These are phyloP conservation scores for Coleophoma cylindrospora DNA, from an alignment of 2,329 filamentous ascomycete species.

Conservation along the genomic window DNA sequence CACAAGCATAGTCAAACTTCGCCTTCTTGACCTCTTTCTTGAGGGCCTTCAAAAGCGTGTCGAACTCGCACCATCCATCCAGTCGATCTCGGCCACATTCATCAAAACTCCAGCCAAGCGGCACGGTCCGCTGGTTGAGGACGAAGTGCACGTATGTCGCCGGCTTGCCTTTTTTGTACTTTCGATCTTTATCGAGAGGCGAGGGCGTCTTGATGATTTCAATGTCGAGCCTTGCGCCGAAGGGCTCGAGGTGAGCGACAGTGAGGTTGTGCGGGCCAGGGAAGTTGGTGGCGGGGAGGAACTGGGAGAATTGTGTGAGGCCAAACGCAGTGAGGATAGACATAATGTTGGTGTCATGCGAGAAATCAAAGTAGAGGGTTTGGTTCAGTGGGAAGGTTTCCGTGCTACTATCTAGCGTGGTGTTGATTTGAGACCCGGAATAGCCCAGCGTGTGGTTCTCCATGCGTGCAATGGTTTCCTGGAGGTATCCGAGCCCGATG, in stretches of 20 bases:
- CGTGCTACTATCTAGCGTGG: slow-evolving; percentile 63
- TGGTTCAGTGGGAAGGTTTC: slow-evolving; percentile 71
- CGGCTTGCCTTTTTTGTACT: slow-evolving; percentile 46
- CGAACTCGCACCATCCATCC: slow-evolving; percentile 74
- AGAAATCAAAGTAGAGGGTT: slow-evolving; percentile 71
- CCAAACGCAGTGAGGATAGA: slow-evolving; percentile 69
- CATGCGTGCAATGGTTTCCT: slow-evolving; percentile 68
- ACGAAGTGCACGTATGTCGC: slow-evolving; percentile 72
- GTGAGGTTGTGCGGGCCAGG: slow-evolving; percentile 57
- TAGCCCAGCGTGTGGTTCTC: slow-evolving; percentile 59
- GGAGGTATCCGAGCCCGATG: slow-evolving; percentile 68
- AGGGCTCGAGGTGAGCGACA: slow-evolving; percentile 64
- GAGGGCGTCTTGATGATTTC: slow-evolving; percentile 66
- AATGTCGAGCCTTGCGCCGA: slow-evolving; percentile 68
- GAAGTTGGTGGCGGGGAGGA: slow-evolving; percentile 50
- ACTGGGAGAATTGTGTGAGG: slow-evolving; percentile 60
- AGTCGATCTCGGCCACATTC: slow-evolving; percentile 57
- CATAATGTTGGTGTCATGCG: slow-evolving; percentile 71
- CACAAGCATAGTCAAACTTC: slow-evolving; percentile 62
- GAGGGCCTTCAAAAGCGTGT: slow-evolving; percentile 60
- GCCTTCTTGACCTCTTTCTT: slow-evolving; percentile 52
- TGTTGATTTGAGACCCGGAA: slow-evolving; percentile 57
- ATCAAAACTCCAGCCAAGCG: slow-evolving; percentile 59
- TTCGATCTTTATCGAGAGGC: slow-evolving; percentile 39
- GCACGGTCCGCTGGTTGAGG: slow-evolving; percentile 69